Percentiles rank a stretch among this genome's conserved stretches.
phyloP scores from a whole-genome alignment of 2,329 filamentous ascomycete species.

The Chalaropsis ovoidea region DNA sequence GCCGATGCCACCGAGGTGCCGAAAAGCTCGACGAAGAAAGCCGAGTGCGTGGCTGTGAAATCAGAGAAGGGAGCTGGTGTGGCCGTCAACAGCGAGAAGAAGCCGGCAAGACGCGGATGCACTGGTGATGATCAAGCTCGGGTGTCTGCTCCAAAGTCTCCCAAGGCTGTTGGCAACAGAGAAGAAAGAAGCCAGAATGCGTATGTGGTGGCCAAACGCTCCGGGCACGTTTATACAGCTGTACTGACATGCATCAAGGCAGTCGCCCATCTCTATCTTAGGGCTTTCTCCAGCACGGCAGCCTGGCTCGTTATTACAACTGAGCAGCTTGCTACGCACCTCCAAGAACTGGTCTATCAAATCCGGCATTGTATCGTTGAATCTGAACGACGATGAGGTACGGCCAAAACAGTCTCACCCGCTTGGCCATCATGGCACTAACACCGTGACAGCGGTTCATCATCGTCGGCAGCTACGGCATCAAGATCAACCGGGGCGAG shows the following conservation, averaged over 20 bases:
- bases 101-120: not conserved
- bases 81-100: not conserved
- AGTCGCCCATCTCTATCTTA: not conserved
- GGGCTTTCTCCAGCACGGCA: conserved; percentile 8
- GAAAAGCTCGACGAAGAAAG: not conserved
- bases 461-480: conserved; percentile 57
- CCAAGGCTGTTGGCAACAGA: not conserved
- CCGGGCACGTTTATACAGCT: not conserved
- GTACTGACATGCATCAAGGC: conserved; percentile 10
- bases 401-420: not conserved
- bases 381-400: conserved; percentile 43
- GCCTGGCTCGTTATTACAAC: conserved; percentile 4
- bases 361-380: conserved; percentile 36
- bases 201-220: not conserved
- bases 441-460: conserved; percentile 44
- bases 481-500: conserved; percentile 52
- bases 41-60: not conserved
- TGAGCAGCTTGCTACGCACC: conserved; percentile 22
- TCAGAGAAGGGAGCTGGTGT: not conserved
- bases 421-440: not conserved
- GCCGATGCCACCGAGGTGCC: not conserved
- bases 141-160: not conserved
- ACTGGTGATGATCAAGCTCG: not conserved
- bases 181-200: not conserved
- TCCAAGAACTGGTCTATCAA: conserved; percentile 17